Percentiles rank a stretch among this genome's conserved stretches.
These are phyloP conservation scores for Mycena latifolia DNA, from an alignment of 768 basidiomycete genomes.

Conservation along the genomic window DNA sequence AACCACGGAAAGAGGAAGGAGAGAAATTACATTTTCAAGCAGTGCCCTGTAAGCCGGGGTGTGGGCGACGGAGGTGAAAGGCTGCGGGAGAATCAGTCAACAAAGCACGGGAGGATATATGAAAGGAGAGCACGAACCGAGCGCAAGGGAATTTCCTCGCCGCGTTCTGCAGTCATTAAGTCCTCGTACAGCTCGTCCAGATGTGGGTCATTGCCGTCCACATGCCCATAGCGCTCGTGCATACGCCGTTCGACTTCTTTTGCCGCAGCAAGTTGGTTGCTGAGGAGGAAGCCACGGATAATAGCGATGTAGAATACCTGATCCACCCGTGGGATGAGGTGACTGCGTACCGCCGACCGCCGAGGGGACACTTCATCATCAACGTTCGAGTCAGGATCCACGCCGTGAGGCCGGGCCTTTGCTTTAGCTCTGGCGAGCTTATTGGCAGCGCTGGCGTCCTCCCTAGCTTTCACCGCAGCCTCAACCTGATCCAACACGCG, in stretches of 20 bases:
- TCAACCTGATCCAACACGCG: slow-evolving; percentile 59
- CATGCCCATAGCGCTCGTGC: slow-evolving; percentile 21
- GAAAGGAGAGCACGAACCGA: background rate
- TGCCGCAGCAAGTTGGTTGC: slow-evolving; percentile 14
- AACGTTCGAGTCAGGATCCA: too few relatives aligned
- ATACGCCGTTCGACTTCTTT: slow-evolving; percentile 20
- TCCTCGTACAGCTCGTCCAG: slow-evolving; percentile 27
- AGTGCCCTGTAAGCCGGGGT: background rate
- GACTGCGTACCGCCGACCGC: background rate
- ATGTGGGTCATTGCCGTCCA: slow-evolving; percentile 1
- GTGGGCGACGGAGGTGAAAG: background rate
- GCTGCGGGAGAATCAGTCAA: background rate
- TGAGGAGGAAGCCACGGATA: slow-evolving; percentile 28
- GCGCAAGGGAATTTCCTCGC: background rate
- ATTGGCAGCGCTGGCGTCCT: slow-evolving; percentile 1
- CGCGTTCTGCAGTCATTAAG: slow-evolving; percentile 3
- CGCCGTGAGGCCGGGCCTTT: too few relatives aligned
- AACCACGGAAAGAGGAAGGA: background rate
- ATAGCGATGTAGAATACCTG: slow-evolving; percentile 32
- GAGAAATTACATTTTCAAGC: background rate
- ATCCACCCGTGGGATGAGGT: slow-evolving; percentile 26
- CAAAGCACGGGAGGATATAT: background rate
- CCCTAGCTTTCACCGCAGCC: background rate
- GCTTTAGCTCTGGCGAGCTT: background rate
- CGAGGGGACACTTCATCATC: background rate